Evolutionary conservation across 2,329 filamentous ascomycete species (phyloP).

Genomic region (Cordyceps militaris): DNA sequence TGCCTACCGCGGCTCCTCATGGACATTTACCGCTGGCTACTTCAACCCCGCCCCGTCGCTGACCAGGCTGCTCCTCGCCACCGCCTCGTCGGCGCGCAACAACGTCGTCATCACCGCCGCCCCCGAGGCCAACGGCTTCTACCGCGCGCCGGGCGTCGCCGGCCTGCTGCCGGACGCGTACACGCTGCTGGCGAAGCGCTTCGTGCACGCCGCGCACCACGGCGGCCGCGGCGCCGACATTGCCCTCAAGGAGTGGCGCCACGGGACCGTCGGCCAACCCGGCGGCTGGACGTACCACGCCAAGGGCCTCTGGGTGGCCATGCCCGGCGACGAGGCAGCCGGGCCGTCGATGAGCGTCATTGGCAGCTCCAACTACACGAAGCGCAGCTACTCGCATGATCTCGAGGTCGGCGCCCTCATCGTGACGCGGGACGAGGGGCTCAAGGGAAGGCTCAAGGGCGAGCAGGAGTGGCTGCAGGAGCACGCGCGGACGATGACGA

Average conservation of each 20-base stretch:
- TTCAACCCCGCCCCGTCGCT: constrained; percentile 92
- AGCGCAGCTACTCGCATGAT: constrained; percentile 85
- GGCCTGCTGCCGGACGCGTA: constrained; percentile 90
- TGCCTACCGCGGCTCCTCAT: constrained; percentile 61
- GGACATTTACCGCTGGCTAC: constrained; percentile 97
- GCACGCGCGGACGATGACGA: constrained; percentile 59
- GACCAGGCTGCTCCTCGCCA: constrained; percentile 69
- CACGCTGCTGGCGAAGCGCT: constrained; percentile 76
- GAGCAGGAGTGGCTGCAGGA: constrained; percentile 78
- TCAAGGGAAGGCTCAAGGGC: constrained; percentile 67
- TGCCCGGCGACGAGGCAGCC: constrained; percentile 48
- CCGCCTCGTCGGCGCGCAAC: constrained; percentile 58
- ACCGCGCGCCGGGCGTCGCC: constrained; percentile 76
- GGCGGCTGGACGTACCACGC: constrained; percentile 97
- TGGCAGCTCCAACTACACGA: constrained; percentile 93
- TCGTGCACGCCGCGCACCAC: constrained; percentile 55
- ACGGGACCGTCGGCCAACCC: constrained; percentile 70
- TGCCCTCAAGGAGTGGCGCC: constrained; percentile 77
- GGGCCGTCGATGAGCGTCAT: constrained; percentile 74
- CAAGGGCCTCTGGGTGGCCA: constrained; percentile 86
- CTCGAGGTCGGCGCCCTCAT: constrained; percentile 84
- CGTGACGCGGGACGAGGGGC: constrained; percentile 65
- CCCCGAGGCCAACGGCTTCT: constrained; percentile 93
- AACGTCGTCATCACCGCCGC: constrained; percentile 89
- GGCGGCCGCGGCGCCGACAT: constrained; percentile 49